These are phyloP conservation scores for Teunomyces funiuensis DNA, from an alignment of 805 yeast species.

Conservation along the genomic window DNA sequence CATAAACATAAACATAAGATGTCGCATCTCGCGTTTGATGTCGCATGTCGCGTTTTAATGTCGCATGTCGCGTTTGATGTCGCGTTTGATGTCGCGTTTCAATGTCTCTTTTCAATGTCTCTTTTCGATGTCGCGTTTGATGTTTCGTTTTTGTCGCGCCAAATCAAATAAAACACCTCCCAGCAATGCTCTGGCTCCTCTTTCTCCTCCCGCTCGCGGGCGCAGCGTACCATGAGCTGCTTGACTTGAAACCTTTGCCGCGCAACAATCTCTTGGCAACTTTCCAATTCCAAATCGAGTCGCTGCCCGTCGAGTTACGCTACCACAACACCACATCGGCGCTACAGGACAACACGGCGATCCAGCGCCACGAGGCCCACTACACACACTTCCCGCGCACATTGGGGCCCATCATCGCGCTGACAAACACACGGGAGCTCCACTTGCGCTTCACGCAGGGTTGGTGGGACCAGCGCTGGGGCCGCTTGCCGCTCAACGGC, in stretches of 20 bases:
- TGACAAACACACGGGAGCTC: conserved; percentile 68
- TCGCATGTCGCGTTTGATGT: too few relatives aligned
- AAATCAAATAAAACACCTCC: conserved; percentile 5
- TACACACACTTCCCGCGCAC: conserved; percentile 77
- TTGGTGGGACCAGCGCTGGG: conserved; percentile 95
- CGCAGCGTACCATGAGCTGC: conserved; percentile 52
- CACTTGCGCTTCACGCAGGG: conserved; percentile 91
- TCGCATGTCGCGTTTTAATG: conserved; percentile 4
- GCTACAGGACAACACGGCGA: too few relatives aligned
- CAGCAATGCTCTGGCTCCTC: conserved; percentile 3
- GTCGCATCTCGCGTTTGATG: too few relatives aligned
- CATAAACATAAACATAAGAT: conserved; percentile 1
- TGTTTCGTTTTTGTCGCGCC: conserved; percentile 11
- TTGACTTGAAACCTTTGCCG: conserved; percentile 70
- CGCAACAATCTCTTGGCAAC: conserved; percentile 67
- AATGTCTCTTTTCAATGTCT: too few relatives aligned
- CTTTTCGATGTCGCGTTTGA: too few relatives aligned
- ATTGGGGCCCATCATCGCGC: conserved; percentile 70
- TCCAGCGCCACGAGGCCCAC: conserved; percentile 28
- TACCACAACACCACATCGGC: conserved; percentile 20
- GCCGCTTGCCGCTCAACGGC: conserved; percentile 74
- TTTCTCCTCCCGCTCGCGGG: background rate
- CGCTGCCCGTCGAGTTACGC: conserved; percentile 40
- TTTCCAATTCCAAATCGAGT: conserved; percentile 65
- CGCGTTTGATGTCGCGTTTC: too few relatives aligned